phyloP scores from a whole-genome alignment of 2,329 filamentous ascomycete species.

The Pseudogymnoascus sp. region DNA sequence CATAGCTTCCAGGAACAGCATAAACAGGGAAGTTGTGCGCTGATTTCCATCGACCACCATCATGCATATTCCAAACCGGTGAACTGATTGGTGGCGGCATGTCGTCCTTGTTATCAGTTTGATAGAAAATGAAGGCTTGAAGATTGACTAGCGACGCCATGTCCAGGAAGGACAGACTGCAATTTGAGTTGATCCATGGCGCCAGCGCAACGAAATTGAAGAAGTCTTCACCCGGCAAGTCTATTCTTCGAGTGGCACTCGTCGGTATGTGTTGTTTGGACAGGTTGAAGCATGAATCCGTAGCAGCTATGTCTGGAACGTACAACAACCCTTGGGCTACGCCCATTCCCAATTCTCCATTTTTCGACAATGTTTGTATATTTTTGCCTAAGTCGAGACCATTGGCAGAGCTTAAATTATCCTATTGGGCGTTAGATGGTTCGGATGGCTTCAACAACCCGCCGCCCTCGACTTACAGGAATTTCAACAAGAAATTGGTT shows the following conservation, averaged over 20 bases:
- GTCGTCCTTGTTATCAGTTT: slow-evolving; percentile 44
- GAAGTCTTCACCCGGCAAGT: slow-evolving; percentile 58
- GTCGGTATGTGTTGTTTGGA: slow-evolving; percentile 58
- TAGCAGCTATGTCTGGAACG: slow-evolving; percentile 57
- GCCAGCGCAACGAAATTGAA: slow-evolving; percentile 74
- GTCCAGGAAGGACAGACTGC: slow-evolving; percentile 63
- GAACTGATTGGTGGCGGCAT: slow-evolving; percentile 59
- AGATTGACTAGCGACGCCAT: slow-evolving; percentile 50
- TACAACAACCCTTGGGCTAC: slow-evolving; percentile 74
- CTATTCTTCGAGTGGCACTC: slow-evolving; percentile 63
- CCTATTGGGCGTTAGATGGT: background rate
- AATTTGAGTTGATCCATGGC: slow-evolving; percentile 72
- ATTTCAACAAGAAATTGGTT: background rate
- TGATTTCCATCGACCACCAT: slow-evolving; percentile 61
- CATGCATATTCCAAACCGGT: slow-evolving; percentile 59
- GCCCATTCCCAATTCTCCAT: slow-evolving; percentile 49
- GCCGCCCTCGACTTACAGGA: slow-evolving; percentile 2
- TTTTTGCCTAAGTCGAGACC: background rate
- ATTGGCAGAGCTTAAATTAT: background rate
- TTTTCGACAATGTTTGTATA: slow-evolving; percentile 68
- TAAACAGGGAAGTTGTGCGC: slow-evolving; percentile 73
- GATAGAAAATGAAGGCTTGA: slow-evolving; percentile 56
- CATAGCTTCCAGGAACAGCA: slow-evolving; percentile 62
- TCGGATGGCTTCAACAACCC: background rate
- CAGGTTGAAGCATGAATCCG: slow-evolving; percentile 53